These are phyloP conservation scores for Jaltomata sinuosa DNA, from an alignment of 257 asterid species.

Conservation along the genomic window DNA sequence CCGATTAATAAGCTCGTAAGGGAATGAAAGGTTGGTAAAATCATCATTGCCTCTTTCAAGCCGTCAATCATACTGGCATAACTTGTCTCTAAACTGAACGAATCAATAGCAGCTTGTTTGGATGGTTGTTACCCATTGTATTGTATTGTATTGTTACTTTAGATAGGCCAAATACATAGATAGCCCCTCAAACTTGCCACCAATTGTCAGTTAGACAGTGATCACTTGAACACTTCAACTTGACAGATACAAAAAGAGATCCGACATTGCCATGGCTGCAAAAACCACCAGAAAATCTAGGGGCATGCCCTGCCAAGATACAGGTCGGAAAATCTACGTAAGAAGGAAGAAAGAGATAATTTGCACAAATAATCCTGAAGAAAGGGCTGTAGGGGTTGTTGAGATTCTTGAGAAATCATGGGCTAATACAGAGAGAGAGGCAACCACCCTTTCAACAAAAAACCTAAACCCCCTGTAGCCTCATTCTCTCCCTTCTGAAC, in stretches of 20 bases:
- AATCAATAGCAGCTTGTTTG: neutral
- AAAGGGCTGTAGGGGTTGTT: too few species aligned
- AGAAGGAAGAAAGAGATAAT: too few species aligned
- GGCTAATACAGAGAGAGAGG: constrained; percentile 37
- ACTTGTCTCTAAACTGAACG: neutral
- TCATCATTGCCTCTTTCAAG: constrained; percentile 8
- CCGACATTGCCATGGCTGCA: too few species aligned
- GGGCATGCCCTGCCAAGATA: too few species aligned
- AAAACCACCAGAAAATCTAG: too few species aligned
- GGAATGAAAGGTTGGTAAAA: neutral
- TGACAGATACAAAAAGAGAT: too few species aligned
- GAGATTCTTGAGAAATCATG: constrained; percentile 1
- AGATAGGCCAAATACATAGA: neutral
- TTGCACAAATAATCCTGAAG: too few species aligned
- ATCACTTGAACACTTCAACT: too few species aligned
- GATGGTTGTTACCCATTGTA: neutral
- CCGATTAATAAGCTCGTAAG: neutral
- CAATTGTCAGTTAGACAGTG: neutral
- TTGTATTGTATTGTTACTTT: neutral
- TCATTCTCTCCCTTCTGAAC: neutral
- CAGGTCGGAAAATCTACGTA: too few species aligned
- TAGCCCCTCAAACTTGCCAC: neutral
- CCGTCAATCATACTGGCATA: neutral
- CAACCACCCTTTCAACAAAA: constrained; percentile 40
- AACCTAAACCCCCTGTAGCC: neutral